Evolutionary conservation across 345 rosid genomes (phyloP), one percentile per base, ranked within the genome.

Genomic region (Rhodamnia rubescens): DNA sequence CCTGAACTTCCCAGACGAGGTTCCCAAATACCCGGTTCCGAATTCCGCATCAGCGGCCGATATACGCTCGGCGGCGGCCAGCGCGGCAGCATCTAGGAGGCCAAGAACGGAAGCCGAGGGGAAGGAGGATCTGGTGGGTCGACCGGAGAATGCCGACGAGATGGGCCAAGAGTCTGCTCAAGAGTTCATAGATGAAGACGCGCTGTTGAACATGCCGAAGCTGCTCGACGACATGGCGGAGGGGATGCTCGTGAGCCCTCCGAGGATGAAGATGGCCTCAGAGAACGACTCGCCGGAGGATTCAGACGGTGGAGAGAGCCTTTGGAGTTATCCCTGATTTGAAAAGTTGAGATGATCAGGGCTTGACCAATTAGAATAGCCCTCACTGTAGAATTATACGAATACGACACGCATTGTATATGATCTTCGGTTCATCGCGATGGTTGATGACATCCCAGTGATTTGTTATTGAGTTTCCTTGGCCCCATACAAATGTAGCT

Each of bases 151-250:
- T 21, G 42, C 42, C 8, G 27, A 29, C 22, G 64, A 61, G 53
- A 20, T 22, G 4, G 29, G 51, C 36, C 83, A 14, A 44, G 78
- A 49, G 29, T 22, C 26, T 32, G 74, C 53, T 54, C 85, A 86
- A 29, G 89, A 90, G 78, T 96, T 91, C 84, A 81, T 96, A 42
- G 99, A 96, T 82, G 97, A 93, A 87, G 99, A 96, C 53, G 98
- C 83, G 11, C 82, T 93, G 82, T 88, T 95, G 82, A 91, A 94
- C 85, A 90, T 96, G 95, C 99, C 99, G 24, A 92, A 91, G 85
- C 57, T 96, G 87, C 85, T 96, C 51, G 95, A 93, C 88, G 93
- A 94, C 87, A 95, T 96, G 99, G 99, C 99, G 0, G 96, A 92
- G 86, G 99, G 98, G 82, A 92, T 96, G 97, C 88, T 96, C 90